Conservation (phyloP, 1,284 basidiomycete species). For the Coniophora puteana region DNA sequence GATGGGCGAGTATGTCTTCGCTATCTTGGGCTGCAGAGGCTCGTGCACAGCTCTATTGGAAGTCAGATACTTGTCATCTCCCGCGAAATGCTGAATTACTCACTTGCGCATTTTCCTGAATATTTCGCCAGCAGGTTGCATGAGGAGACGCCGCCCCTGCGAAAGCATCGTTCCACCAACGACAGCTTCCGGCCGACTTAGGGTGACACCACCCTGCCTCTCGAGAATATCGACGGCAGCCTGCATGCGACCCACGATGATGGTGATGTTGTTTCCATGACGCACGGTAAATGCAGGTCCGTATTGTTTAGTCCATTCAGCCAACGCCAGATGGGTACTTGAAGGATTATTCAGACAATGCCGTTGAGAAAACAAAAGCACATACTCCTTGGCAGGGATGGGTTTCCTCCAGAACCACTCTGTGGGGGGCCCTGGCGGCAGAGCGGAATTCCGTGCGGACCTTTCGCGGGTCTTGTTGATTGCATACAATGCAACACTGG, state of each 20-base stretch:
- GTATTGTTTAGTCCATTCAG: conserved; percentile 33
- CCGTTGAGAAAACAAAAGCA: too few species aligned
- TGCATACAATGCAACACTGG: too few species aligned
- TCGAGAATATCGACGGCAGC: conserved; percentile 44
- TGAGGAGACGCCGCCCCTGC: conserved; percentile 25
- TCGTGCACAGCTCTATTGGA: conserved; percentile 47
- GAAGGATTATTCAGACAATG: too few species aligned
- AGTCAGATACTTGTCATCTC: too few species aligned
- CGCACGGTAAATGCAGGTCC: conserved; percentile 34
- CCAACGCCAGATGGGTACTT: too few species aligned
- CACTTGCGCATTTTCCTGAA: conserved; percentile 31
- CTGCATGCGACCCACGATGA: conserved; percentile 33
- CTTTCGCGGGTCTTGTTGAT: too few species aligned
- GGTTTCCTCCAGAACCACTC: too few species aligned
- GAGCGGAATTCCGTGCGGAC: conserved; percentile 12
- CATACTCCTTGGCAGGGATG: too few species aligned
- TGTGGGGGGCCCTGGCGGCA: conserved; percentile 28
- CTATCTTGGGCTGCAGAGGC: conserved; percentile 45
- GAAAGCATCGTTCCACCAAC: conserved; percentile 29
- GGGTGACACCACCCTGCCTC: conserved; percentile 27
- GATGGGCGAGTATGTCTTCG: conserved; percentile 42
- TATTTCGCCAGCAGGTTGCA: conserved; percentile 29
- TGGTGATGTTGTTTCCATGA: conserved; percentile 23
- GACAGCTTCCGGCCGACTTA: conserved; percentile 29
- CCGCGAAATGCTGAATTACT: background rate